Percentiles rank a stretch among this genome's conserved stretches.
Evolutionary conservation across 163 green algal genomes (phyloP).

Genomic region (Prototheca cutis): DNA sequence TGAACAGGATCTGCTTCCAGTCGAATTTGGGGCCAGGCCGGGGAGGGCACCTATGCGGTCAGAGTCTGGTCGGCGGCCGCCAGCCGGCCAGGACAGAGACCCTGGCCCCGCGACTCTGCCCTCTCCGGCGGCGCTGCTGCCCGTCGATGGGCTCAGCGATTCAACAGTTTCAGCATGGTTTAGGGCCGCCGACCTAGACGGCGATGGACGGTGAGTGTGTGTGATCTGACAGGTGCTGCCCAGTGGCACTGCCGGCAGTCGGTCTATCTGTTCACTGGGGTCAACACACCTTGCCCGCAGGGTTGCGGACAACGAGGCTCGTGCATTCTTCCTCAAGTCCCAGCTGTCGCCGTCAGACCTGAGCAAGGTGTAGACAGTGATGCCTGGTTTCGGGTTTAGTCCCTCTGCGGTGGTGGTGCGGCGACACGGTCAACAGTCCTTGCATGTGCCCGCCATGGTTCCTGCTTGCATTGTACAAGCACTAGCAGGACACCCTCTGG

Average conservation of each 20-base stretch:
- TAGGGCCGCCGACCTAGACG: slow-evolving; percentile 14
- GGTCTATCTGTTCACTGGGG: too few species aligned
- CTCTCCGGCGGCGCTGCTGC: background rate
- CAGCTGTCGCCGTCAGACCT: slow-evolving; percentile 27
- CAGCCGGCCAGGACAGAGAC: too few species aligned
- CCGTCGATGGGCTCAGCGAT: slow-evolving; percentile 17
- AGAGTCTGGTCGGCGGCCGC: too few species aligned
- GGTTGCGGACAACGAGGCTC: slow-evolving; percentile 32
- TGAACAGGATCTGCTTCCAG: slow-evolving; percentile 11
- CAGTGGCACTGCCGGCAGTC: too few species aligned
- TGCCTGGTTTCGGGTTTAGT: too few species aligned
- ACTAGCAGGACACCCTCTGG: too few species aligned
- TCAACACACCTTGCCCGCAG: too few species aligned
- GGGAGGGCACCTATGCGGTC: background rate
- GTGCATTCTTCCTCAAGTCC: slow-evolving; percentile 35
- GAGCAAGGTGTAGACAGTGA: slow-evolving; percentile 14
- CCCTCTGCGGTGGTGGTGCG: too few species aligned
- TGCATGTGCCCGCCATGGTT: background rate
- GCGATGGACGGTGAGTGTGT: slow-evolving; percentile 12
- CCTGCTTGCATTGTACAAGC: background rate
- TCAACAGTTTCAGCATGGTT: slow-evolving; percentile 17
- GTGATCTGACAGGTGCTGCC: too few species aligned
- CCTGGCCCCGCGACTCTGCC: too few species aligned
- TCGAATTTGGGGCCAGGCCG: slow-evolving; percentile 1
- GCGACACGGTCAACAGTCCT: too few species aligned